Evolutionary conservation across 139 green algal genomes (phyloP).

Genomic region (Chlorella ohadii): DNA sequence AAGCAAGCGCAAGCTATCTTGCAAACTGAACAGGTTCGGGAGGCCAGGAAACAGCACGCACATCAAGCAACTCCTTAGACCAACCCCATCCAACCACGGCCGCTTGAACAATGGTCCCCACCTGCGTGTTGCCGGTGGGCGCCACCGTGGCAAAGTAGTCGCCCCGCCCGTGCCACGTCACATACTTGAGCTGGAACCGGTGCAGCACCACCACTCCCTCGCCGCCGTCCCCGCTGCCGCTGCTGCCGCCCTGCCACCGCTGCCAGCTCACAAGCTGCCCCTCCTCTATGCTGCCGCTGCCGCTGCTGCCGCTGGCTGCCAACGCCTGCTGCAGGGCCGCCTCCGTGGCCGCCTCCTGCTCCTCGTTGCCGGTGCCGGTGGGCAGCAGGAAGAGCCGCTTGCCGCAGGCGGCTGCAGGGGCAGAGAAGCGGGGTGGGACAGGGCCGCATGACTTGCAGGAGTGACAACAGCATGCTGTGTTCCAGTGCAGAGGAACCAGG

Average conservation of each 20-base stretch:
- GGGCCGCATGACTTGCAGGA: no score
- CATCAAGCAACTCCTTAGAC: no score
- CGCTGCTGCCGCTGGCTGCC: conserved; percentile 6
- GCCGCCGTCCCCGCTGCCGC: conserved; percentile 8
- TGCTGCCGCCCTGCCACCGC: conserved; percentile 13
- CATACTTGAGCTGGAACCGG: conserved; percentile 55
- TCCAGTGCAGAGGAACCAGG: no score
- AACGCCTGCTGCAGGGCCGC: conserved; percentile 23
- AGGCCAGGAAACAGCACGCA: no score
- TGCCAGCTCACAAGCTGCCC: conserved; percentile 38
- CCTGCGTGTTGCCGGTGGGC: conserved; percentile 83
- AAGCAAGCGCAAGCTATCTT: background rate
- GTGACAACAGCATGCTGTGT: background rate
- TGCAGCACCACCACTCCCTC: conserved; percentile 53
- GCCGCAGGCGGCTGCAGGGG: conserved; percentile 42
- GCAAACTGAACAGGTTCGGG: no score
- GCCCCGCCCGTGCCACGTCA: conserved; percentile 90
- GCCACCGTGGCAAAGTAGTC: conserved; percentile 93
- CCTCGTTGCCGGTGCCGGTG: conserved; percentile 25
- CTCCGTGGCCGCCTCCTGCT: conserved; percentile 23
- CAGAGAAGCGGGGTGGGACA: no score
- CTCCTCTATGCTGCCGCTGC: conserved; percentile 5
- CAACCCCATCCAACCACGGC: background rate
- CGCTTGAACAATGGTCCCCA: no score
- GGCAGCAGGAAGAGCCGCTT: conserved; percentile 71